These are phyloP conservation scores for Kwoniella europaea DNA, from an alignment of 768 basidiomycete genomes.

Conservation along the genomic window DNA sequence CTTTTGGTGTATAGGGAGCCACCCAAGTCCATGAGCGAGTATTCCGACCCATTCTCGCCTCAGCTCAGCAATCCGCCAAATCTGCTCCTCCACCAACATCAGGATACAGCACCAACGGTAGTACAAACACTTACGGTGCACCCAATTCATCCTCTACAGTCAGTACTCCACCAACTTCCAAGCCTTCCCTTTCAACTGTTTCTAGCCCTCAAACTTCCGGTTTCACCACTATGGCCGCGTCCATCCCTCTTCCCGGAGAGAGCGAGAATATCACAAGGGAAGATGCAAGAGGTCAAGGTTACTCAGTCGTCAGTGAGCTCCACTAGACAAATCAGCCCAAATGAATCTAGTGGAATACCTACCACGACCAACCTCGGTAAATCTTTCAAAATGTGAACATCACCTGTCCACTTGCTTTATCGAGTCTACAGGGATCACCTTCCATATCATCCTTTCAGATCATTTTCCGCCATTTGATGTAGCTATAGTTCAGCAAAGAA, in stretches of 20 bases:
- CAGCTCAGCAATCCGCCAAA: conserved; percentile 8
- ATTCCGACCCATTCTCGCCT: conserved; percentile 30
- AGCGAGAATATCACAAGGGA: conserved; percentile 12
- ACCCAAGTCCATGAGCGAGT: conserved; percentile 38
- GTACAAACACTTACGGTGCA: conserved; percentile 7
- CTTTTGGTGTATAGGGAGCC: conserved; percentile 25
- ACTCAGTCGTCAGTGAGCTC: conserved; percentile 18
- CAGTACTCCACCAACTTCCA: conserved; percentile 23
- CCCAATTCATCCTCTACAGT: conserved; percentile 5
- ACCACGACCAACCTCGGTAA: no score
- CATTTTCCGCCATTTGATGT: not conserved
- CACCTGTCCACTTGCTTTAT: no score
- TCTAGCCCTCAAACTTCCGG: conserved; percentile 14
- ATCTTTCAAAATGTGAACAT: no score
- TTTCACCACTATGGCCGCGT: conserved; percentile 13
- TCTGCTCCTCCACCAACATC: conserved; percentile 5
- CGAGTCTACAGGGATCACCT: not conserved
- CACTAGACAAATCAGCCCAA: not conserved
- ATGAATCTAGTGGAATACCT: no score
- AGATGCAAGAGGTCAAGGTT: conserved; percentile 25
- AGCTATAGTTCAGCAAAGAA: not conserved
- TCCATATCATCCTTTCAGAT: not conserved
- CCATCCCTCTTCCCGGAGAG: conserved; percentile 16
- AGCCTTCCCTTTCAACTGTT: conserved; percentile 16
- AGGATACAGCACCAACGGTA: not conserved